Conservation (phyloP, 495 filamentous ascomycete species). For the Choiromyces venosus region DNA sequence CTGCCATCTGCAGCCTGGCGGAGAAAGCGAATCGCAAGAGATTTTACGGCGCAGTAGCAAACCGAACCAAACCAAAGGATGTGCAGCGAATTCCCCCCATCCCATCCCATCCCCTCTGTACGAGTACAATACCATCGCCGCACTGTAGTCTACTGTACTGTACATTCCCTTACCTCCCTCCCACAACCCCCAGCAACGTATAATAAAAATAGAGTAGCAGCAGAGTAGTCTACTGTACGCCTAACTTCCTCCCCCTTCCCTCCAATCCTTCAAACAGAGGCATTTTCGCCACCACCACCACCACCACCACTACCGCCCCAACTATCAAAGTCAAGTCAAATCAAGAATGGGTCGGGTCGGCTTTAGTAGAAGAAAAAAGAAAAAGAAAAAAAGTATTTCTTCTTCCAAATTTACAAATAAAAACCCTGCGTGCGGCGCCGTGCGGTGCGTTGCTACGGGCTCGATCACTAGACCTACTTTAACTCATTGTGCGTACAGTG, state of each 20-base stretch:
- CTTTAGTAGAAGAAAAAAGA: not conserved
- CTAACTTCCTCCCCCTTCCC: not conserved
- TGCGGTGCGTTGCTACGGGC: slow-evolving; percentile 1
- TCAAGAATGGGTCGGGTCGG: not conserved
- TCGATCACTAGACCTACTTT: not conserved
- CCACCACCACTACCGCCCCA: not conserved
- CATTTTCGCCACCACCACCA: not conserved
- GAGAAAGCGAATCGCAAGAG: too few relatives aligned
- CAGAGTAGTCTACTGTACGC: too few relatives aligned
- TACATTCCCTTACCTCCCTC: not conserved
- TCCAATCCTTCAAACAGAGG: not conserved
- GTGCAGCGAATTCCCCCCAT: not conserved
- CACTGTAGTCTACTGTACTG: too few relatives aligned
- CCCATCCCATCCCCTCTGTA: not conserved
- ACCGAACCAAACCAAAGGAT: not conserved
- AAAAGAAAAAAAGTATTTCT: not conserved
- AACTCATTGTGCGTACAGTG: too few relatives aligned
- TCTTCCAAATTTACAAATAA: not conserved
- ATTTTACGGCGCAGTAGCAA: not conserved
- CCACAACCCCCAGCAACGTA: not conserved
- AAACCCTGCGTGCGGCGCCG: not conserved
- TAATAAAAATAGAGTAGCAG: not conserved
- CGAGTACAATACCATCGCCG: not conserved
- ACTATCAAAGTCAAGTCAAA: not conserved
- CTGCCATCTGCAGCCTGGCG: too few relatives aligned